Conservation (phyloP, 495 filamentous ascomycete species). For the Cryomyces minteri region DNA sequence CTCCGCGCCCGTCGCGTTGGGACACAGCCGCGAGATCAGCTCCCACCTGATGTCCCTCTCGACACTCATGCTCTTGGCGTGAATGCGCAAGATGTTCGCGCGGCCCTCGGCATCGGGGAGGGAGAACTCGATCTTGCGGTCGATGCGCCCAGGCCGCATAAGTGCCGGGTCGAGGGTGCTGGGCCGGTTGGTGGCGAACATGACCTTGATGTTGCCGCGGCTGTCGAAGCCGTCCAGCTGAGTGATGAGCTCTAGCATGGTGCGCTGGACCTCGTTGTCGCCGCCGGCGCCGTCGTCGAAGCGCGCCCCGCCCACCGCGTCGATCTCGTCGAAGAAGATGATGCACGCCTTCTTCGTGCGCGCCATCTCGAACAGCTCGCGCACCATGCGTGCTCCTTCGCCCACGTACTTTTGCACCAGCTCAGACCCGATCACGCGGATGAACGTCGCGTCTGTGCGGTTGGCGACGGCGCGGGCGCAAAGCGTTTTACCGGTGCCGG, state of each 20-base stretch:
- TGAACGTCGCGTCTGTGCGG: constrained; percentile 94
- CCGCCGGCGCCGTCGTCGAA: constrained; percentile 97
- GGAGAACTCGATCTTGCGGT: constrained; percentile 97
- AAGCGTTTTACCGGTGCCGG: constrained; percentile 94
- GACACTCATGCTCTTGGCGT: constrained; percentile 99
- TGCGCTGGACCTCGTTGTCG: constrained; percentile 98
- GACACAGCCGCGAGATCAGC: constrained; percentile 87
- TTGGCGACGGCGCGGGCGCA: constrained; percentile 96
- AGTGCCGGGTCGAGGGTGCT: constrained; percentile 91
- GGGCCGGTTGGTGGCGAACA: constrained; percentile 97
- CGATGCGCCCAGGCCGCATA: constrained; percentile 94
- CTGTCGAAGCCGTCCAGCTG: constrained; percentile 96
- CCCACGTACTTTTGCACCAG: constrained; percentile 98
- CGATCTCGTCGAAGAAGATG: constrained; percentile 99
- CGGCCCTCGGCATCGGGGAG: constrained; percentile 91
- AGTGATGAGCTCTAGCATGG: constrained; percentile 96
- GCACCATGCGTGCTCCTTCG: constrained; percentile 93
- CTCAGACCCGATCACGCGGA: constrained; percentile 93
- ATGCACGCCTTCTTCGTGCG: constrained; percentile 99
- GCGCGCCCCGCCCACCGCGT: constrained; percentile 92
- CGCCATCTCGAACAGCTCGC: constrained; percentile 98
- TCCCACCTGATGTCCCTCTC: constrained; percentile 99
- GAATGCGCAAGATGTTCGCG: constrained; percentile 93
- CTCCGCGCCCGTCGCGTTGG: constrained; percentile 92
- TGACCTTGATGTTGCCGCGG: constrained; percentile 98